phyloP scores from a whole-genome alignment of 2,329 filamentous ascomycete genomes.

The Achaetomium macrosporum region DNA sequence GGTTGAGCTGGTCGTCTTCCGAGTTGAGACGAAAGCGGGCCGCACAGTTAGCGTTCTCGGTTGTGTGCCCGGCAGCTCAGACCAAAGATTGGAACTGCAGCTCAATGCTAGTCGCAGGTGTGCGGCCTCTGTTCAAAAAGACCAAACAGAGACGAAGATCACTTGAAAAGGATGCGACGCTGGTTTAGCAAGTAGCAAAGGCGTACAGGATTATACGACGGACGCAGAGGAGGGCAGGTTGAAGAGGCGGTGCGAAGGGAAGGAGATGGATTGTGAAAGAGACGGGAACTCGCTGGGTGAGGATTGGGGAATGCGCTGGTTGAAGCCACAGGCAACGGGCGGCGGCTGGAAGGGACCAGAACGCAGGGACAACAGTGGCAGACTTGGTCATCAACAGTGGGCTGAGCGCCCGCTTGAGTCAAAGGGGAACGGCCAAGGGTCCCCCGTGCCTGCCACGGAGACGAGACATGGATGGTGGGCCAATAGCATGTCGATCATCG shows the following conservation, averaged over 20 bases:
- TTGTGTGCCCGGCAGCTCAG: conserved; percentile 17
- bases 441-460: conserved; percentile 19
- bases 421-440: conserved; percentile 17
- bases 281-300: conserved; percentile 9
- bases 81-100: conserved; percentile 19
- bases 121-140: neutral
- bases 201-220: conserved; percentile 25
- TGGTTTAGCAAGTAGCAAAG: conserved; percentile 13
- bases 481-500: conserved; percentile 15
- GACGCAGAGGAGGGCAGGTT: conserved; percentile 15
- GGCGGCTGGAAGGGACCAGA: conserved; percentile 26
- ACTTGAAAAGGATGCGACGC: conserved; percentile 10
- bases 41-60: conserved; percentile 1
- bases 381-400: conserved; percentile 20
- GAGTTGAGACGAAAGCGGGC: neutral
- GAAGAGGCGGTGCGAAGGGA: conserved; percentile 18
- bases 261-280: conserved; percentile 1
- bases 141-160: neutral
- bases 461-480: conserved; percentile 18
- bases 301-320: conserved; percentile 10
- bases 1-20: conserved; percentile 11
- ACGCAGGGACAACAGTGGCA: conserved; percentile 18
- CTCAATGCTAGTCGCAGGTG: conserved; percentile 12
- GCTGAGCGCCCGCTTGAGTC: conserved; percentile 21
- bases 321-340: conserved; percentile 22